A percentile compares a stretch with the other conserved stretches of the same genome.
phyloP scores from a whole-genome alignment of 305 asterid species.

The Plantago lanceolata region DNA sequence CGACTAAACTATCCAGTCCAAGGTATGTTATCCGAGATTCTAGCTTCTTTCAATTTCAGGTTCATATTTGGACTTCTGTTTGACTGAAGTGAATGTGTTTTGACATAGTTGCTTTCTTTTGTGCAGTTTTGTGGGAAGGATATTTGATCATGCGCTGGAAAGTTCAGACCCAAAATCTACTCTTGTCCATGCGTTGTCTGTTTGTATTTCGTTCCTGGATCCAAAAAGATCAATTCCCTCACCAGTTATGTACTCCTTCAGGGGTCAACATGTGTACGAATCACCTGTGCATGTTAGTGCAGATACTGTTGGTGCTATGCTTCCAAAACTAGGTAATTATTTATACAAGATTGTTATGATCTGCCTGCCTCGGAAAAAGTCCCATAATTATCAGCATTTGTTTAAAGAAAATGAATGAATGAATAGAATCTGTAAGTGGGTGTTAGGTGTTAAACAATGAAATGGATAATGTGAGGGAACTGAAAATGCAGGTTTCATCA shows the following conservation, averaged over 20 bases:
- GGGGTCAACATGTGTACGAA: constrained; percentile 74
- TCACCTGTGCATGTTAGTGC: constrained; percentile 62
- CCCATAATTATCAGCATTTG: not conserved
- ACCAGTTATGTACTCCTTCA: constrained; percentile 64
- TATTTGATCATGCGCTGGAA: constrained; percentile 82
- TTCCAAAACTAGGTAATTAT: constrained; percentile 75
- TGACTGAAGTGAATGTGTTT: constrained; percentile 11
- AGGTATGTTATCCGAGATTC: constrained; percentile 37
- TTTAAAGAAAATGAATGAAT: no score
- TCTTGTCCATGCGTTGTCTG: constrained; percentile 77
- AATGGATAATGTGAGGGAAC: no score
- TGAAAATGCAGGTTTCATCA: no score
- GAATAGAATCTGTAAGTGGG: no score
- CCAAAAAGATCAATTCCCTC: constrained; percentile 79
- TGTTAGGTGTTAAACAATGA: no score
- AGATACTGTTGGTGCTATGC: constrained; percentile 91
- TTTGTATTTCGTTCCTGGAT: constrained; percentile 87
- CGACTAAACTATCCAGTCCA: constrained; percentile 72
- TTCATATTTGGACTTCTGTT: not conserved
- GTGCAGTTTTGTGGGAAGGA: constrained; percentile 81
- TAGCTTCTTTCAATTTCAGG: constrained; percentile 4
- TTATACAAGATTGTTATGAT: not conserved
- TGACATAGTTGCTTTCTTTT: constrained; percentile 23
- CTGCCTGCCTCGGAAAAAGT: no score
- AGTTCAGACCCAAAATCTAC: constrained; percentile 73